Conservation (phyloP, 2,329 filamentous ascomycete genomes). For the Herpotrichia juniperi region DNA sequence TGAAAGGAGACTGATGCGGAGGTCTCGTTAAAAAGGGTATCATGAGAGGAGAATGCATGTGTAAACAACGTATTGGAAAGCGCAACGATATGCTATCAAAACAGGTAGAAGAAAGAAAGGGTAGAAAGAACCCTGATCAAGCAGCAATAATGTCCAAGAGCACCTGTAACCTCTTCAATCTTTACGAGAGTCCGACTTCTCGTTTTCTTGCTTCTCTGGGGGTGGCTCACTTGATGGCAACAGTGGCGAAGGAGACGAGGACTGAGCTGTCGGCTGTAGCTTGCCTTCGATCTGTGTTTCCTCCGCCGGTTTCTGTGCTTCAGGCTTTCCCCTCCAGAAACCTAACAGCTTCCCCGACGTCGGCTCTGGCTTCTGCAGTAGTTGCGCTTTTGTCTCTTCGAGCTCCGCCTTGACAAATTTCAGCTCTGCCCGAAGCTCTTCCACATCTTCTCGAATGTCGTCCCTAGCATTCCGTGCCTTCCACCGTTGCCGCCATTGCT, state of each 20-base stretch:
- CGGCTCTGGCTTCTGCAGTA: slow-evolving; percentile 26
- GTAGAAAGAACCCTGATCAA: neutral
- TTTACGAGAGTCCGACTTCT: neutral
- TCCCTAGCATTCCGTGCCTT: slow-evolving; percentile 67
- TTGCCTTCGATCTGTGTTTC: neutral
- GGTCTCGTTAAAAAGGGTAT: slow-evolving; percentile 28
- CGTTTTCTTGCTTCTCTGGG: neutral
- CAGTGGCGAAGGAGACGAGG: neutral
- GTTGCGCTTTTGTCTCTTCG: slow-evolving; percentile 46
- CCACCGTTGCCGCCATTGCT: slow-evolving; percentile 64
- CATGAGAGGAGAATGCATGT: slow-evolving; percentile 37
- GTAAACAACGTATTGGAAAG: neutral
- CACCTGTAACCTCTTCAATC: too few relatives aligned
- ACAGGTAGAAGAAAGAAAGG: too few relatives aligned
- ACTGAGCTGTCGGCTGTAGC: neutral
- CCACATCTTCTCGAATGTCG: slow-evolving; percentile 64
- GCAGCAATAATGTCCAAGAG: too few relatives aligned
- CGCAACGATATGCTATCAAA: neutral
- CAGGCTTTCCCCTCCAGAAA: slow-evolving; percentile 32
- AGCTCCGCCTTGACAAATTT: slow-evolving; percentile 47
- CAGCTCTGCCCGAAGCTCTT: slow-evolving; percentile 60
- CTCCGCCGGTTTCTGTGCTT: slow-evolving; percentile 14
- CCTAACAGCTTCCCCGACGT: slow-evolving; percentile 32
- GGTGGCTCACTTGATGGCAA: neutral
- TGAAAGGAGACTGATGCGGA: slow-evolving; percentile 1